phyloP scores from a whole-genome alignment of 306 rosid genomes.

The Cicer arietinum region DNA sequence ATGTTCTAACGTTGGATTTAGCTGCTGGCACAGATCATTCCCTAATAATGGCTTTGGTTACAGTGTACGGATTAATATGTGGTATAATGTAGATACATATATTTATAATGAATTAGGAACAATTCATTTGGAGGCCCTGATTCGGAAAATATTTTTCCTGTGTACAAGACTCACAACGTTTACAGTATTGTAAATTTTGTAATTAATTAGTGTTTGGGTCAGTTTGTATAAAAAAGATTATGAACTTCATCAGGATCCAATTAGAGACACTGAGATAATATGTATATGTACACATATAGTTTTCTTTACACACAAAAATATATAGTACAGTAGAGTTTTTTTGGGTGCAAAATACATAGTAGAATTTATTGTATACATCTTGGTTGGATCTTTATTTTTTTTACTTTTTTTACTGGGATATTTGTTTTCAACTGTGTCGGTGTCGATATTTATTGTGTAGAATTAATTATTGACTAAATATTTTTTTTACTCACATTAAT shows the following conservation, averaged over 20 bases:
- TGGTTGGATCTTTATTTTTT: not conserved
- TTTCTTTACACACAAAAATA: constrained; percentile 8
- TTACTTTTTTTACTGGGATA: too few relatives aligned
- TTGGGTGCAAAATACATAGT: too few relatives aligned
- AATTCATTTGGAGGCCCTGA: constrained; percentile 15
- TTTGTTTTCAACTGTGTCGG: too few relatives aligned
- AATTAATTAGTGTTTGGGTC: constrained; percentile 33
- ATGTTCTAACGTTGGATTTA: constrained; percentile 68
- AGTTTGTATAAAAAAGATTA: constrained; percentile 7
- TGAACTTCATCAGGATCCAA: constrained; percentile 16
- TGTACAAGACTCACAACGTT: too few relatives aligned
- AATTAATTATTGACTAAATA: too few relatives aligned
- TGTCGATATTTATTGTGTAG: too few relatives aligned
- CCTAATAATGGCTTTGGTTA: constrained; percentile 66
- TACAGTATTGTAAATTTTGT: constrained; percentile 29
- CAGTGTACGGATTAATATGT: constrained; percentile 67
- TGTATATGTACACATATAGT: not conserved
- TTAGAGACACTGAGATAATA: not conserved
- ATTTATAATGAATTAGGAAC: not conserved
- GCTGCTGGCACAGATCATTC: constrained; percentile 61
- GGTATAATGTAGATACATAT: constrained; percentile 55
- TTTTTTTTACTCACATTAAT: too few relatives aligned
- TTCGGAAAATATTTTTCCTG: not conserved
- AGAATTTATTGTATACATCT: not conserved
- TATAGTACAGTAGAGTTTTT: not conserved